phyloP scores from a whole-genome alignment of 1,284 basidiomycete genomes.

The Tetrapyrgos nigripes region DNA sequence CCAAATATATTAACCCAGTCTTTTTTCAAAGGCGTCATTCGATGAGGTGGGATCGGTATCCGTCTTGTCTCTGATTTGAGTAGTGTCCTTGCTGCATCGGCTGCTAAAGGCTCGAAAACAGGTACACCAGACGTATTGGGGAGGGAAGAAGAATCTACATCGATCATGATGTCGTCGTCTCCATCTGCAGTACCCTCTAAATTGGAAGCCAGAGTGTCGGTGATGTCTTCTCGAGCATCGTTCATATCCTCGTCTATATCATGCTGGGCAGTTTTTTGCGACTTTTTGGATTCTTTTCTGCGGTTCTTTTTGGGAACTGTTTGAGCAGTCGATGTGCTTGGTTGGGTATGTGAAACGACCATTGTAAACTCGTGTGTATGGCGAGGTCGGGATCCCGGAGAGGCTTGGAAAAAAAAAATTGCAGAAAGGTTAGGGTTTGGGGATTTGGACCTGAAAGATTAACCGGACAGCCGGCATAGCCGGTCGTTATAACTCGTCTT shows the following conservation, averaged over 20 bases:
- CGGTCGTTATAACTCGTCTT: neutral
- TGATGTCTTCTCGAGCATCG: conserved; percentile 23
- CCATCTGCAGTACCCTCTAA: conserved; percentile 30
- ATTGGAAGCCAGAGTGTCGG: conserved; percentile 12
- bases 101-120: conserved; percentile 69
- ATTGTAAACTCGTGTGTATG: conserved; percentile 36
- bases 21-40: conserved; percentile 96
- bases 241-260: conserved; percentile 44
- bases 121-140: conserved; percentile 55
- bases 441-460: neutral
- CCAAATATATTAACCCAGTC: conserved; percentile 99
- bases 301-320: conserved; percentile 57
- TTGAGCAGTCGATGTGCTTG: conserved; percentile 34
- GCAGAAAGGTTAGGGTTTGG: neutral
- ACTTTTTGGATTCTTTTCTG: conserved; percentile 59
- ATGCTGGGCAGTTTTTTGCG: conserved; percentile 25
- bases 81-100: conserved; percentile 58
- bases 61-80: conserved; percentile 83
- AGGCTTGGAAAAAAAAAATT: too few relatives aligned
- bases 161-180: conserved; percentile 72
- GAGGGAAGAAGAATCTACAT: conserved; percentile 50
- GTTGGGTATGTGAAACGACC: conserved; percentile 58
- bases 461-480: too few relatives aligned
- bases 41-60: conserved; percentile 93
- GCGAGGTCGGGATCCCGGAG: neutral